phyloP scores from a whole-genome alignment of 495 filamentous ascomycete genomes.

The Ramalina peruviana region DNA sequence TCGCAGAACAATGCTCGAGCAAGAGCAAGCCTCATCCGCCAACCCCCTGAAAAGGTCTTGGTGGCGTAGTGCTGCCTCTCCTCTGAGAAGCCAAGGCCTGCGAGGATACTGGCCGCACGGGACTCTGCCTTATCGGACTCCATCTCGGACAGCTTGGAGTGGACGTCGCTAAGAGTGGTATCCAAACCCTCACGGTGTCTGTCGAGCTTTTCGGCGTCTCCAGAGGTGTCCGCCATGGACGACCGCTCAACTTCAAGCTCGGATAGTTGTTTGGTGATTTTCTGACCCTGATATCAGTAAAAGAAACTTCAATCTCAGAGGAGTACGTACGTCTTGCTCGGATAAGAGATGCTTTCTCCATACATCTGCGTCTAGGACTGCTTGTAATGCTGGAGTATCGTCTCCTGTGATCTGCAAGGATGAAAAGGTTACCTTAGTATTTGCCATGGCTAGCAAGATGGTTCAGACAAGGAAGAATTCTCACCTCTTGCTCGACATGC shows the following conservation, averaged over 20 bases:
- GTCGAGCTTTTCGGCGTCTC: slow-evolving; percentile 71
- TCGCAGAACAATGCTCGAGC: slow-evolving; percentile 97
- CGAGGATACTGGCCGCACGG: slow-evolving; percentile 86
- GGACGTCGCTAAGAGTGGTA: slow-evolving; percentile 75
- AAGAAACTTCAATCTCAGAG: not conserved
- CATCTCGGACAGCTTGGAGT: slow-evolving; percentile 91
- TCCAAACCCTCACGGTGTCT: slow-evolving; percentile 81
- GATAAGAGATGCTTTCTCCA: slow-evolving; percentile 92
- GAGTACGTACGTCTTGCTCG: slow-evolving; percentile 61
- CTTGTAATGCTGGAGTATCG: slow-evolving; percentile 89
- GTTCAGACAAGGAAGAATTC: slow-evolving; percentile 3
- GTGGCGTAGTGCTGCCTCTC: slow-evolving; percentile 89
- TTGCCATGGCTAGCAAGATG: not conserved
- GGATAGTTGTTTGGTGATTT: slow-evolving; percentile 66
- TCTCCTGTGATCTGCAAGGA: slow-evolving; percentile 69
- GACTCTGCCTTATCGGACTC: slow-evolving; percentile 97
- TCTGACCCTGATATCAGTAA: slow-evolving; percentile 33
- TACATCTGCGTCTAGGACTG: slow-evolving; percentile 93
- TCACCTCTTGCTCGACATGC: slow-evolving; percentile 95
- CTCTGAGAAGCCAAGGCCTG: slow-evolving; percentile 89
- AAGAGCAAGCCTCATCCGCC: slow-evolving; percentile 94
- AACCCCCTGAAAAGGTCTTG: slow-evolving; percentile 98
- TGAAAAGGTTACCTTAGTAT: not conserved
- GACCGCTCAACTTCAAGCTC: slow-evolving; percentile 68
- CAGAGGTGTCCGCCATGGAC: slow-evolving; percentile 71